Evolutionary conservation across 2,329 filamentous ascomycete genomes (phyloP), one percentile per base, ranked within the genome.

Genomic region (Cladophialophora immunda): DNA sequence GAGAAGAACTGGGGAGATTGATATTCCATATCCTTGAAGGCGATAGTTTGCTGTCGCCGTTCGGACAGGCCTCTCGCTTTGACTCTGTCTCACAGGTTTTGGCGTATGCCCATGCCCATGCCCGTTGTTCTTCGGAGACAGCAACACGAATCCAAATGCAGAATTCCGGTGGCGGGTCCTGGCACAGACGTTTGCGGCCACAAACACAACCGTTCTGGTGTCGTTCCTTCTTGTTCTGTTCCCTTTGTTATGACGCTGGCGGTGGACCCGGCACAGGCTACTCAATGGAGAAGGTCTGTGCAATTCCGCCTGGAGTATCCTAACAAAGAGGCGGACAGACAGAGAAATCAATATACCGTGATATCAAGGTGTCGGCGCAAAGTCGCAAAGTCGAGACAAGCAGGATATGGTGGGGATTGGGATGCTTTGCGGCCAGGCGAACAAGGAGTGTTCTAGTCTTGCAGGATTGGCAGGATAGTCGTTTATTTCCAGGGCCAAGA

Each of bases 1-100:
- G 52, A 38, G 56, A 56, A 63, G 53, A 27, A 47, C 19, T 53
- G 62, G 54, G 52, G 47, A 30, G n/a, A 58, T 36, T 50, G 32
- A 63, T 57, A 34, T 54, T 57, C 61, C 50, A 55, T 55, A 32
- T 45, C 57, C 57, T 47, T 50, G 13, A 25, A 45, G 55, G 41
- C 57, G 57, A 30, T 34, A 4, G 57, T 59, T 59, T 59, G 57
- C 38, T 34, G 34, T 19, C 41, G 15, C 29, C 38, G 45, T 19
- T n/a, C 27, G 4, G 57, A 32, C 19, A n/a, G 29, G 17, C 15
- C 22, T 36, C 30, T 6, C 17, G 45, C 34, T 27, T 30, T n/a
- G 15, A 34, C 45, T 50, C 15, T 50, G 45, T 50, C 22, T 50
- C 45, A 50, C 45, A 50, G 45, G 27, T 25, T 27, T 15, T 7